These are phyloP conservation scores for Tetrapyrgos nigripes DNA, from an alignment of 1,284 basidiomycete genomes.

Conservation along the genomic window DNA sequence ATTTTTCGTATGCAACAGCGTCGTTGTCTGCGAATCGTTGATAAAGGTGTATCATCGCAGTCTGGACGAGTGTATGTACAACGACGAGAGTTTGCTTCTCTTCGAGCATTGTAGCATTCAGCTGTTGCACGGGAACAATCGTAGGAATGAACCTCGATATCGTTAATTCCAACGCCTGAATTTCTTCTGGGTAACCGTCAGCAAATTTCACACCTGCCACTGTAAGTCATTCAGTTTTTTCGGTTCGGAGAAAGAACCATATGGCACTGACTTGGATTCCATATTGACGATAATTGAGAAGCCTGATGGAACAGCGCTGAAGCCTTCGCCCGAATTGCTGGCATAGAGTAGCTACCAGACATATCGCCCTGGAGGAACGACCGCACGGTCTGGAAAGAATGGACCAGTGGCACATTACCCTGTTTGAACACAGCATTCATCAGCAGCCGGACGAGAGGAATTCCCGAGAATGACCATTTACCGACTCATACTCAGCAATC, in stretches of 20 bases:
- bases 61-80: slow-evolving; percentile 69
- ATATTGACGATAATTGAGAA: slow-evolving; percentile 60
- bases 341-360: slow-evolving; percentile 63
- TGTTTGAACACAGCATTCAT: slow-evolving; percentile 30
- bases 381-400: slow-evolving; percentile 61
- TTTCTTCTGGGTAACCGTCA: slow-evolving; percentile 58
- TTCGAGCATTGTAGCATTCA: slow-evolving; percentile 60
- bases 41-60: slow-evolving; percentile 72
- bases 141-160: slow-evolving; percentile 67
- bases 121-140: slow-evolving; percentile 67
- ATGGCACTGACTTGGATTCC: slow-evolving; percentile 59
- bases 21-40: slow-evolving; percentile 66
- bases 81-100: slow-evolving; percentile 66
- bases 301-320: slow-evolving; percentile 76
- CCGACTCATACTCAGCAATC: slow-evolving; percentile 64
- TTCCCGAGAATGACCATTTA: slow-evolving; percentile 36
- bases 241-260: slow-evolving; percentile 17
- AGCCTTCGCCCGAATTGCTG: slow-evolving; percentile 73
- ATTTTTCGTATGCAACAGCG: slow-evolving; percentile 66
- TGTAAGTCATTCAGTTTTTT: slow-evolving; percentile 19
- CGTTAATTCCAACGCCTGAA: slow-evolving; percentile 64
- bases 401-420: slow-evolving; percentile 60
- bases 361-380: slow-evolving; percentile 67
- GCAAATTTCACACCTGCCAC: slow-evolving; percentile 48
- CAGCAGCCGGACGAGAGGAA: slow-evolving; percentile 1